A percentile compares a stretch with the other conserved stretches of the same genome.
Evolutionary conservation across 2,329 filamentous ascomycete genomes (phyloP).

Genomic region (Calonectria pteridis): DNA sequence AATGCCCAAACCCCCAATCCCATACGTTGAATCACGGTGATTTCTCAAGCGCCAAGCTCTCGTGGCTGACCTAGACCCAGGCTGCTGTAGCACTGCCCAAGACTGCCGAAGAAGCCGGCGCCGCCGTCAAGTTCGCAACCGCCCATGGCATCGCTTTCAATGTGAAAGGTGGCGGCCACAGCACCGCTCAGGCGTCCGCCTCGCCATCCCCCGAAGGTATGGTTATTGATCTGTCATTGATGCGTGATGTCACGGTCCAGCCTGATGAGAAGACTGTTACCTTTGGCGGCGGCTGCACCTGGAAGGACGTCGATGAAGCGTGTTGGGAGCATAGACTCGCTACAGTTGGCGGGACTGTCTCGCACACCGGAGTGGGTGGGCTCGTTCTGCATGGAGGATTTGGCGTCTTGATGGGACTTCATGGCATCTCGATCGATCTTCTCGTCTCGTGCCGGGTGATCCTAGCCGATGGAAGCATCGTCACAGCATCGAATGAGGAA

Average conservation of each 20-base stretch:
- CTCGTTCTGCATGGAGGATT: conserved; percentile 70
- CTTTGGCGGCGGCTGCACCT: conserved; percentile 64
- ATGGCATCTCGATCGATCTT: conserved; percentile 63
- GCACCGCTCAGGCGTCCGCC: conserved; percentile 61
- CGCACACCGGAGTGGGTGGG: conserved; percentile 72
- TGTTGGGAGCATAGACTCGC: conserved; percentile 65
- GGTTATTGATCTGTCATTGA: conserved; percentile 65
- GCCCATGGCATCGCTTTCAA: conserved; percentile 61
- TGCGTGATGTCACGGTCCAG: conserved; percentile 65
- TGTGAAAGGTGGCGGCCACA: conserved; percentile 68
- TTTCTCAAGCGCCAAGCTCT: neutral
- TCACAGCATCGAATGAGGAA: conserved; percentile 57
- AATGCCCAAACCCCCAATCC: neutral
- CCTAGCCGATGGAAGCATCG: conserved; percentile 46
- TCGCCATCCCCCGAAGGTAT: conserved; percentile 62
- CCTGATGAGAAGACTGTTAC: conserved; percentile 56
- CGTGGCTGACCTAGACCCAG: conserved; percentile 41
- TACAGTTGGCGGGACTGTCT: conserved; percentile 72
- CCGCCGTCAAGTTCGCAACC: conserved; percentile 58
- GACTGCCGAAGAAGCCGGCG: conserved; percentile 54
- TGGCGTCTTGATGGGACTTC: conserved; percentile 65
- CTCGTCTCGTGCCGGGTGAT: conserved; percentile 56
- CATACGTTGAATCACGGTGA: neutral
- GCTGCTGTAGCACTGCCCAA: conserved; percentile 59
- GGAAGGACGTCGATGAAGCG: conserved; percentile 67